Base-by-base conservation (phyloP, 352 stramenopile genomes). In the Globisporangium sylvaticum region DNA sequence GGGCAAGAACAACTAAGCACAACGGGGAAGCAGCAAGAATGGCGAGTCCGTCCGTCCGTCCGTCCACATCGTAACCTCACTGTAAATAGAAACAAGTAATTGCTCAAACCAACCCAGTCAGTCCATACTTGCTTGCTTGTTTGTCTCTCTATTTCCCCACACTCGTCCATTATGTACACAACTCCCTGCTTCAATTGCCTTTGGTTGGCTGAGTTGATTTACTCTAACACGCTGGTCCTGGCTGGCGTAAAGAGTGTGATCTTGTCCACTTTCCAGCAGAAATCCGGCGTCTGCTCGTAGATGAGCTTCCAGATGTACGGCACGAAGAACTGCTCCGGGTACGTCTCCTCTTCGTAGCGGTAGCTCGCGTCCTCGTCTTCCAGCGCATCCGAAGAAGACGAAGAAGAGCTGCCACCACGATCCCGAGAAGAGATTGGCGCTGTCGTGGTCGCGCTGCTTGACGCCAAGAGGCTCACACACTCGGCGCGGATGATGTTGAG, bases 251-350 rank as follows among this genome's bases (percentile, higher is more conserved):
- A 92, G 46, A 92, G 83, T 54, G 84, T 92, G 72, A 91, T 90
- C 71, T 92, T 92, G 58, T 91, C 83, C 6, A 76, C 71, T 58
- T 88, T 90, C 86, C 86, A 94, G 69, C 79, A 85, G 50, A 92
- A 90, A 24, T 94, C 86, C 5, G 83, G 79, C 27, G 86, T 92
- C 63, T 89, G 77, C 62, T 91, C 81, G 48, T 81, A 85, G 14
- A 92, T 78, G 42, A 89, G 71, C 58, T 82, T 85, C 87, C 87
- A 92, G 59, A 95, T 81, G 71, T 89, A 88, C 57, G 80, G 83
- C 58, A 90, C 69, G 68, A 95, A 95, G 68, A 92, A 95, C 53
- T 89, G 79, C 65, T 91, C 84, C 1, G 83, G 80, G 20, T 88
- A 75, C 20, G 66, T 71, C 58, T 92, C 79, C 63, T 93, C 87